phyloP scores from a whole-genome alignment of 73 alveolate genomes.

The Tetrahymena borealis region DNA sequence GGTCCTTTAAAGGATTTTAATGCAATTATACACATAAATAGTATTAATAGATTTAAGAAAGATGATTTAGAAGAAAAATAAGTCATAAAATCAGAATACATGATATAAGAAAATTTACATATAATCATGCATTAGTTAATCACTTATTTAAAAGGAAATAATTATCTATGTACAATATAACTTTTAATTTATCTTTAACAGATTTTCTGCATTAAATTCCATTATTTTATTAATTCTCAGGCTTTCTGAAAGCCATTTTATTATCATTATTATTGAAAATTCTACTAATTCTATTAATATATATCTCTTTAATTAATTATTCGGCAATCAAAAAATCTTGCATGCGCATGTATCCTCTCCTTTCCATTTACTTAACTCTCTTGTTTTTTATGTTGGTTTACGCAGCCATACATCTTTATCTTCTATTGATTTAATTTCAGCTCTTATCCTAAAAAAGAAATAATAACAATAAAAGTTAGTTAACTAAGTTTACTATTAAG shows the following conservation, averaged over 20 bases:
- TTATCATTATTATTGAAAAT: not conserved
- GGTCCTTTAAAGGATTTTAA: not conserved
- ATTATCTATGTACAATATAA: too few relatives aligned
- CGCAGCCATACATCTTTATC: not conserved
- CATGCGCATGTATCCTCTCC: not conserved
- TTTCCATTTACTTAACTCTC: not conserved
- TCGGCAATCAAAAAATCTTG: not conserved
- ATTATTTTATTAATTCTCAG: too few relatives aligned
- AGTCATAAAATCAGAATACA: too few relatives aligned
- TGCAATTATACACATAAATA: too few relatives aligned
- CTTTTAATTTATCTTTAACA: too few relatives aligned
- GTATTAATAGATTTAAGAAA: too few relatives aligned
- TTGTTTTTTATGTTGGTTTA: not conserved
- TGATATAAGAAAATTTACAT: too few relatives aligned
- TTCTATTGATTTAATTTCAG: not conserved
- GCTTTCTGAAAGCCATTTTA: not conserved
- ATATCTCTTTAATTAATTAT: not conserved
- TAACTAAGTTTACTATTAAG: not conserved
- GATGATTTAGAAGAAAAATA: too few relatives aligned
- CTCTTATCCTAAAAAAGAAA: not conserved
- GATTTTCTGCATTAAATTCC: too few relatives aligned
- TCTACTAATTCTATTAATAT: not conserved
- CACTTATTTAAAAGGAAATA: too few relatives aligned
- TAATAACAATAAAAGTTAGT: too few relatives aligned
- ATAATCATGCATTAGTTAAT: too few relatives aligned